Base-by-base conservation (phyloP, 352 stramenopile species). In the Chrysophaeum taylorii region DNA sequence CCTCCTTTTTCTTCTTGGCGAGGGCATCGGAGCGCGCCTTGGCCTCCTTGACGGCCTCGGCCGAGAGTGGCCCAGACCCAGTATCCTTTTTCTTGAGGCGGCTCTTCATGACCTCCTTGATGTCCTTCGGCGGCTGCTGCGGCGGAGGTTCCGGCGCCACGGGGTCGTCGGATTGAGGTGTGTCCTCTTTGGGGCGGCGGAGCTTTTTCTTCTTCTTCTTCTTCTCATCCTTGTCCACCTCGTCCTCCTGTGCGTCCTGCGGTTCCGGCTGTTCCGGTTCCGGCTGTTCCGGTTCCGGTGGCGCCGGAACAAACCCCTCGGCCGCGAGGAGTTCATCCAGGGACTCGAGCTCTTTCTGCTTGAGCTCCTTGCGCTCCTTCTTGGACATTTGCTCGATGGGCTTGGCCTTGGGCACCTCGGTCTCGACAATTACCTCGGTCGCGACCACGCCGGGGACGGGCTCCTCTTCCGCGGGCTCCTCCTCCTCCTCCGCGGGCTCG, bases 1-100 rank as follows among this genome's bases (percentile, higher is more conserved):
- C 50, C 4, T 33, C 50, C 50, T 62, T 62, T n/a, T 62, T 62
- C 25, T 62, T 62, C 50, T 62, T 62, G 15, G 50, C 50, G 50
- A 62, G 1, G 50, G 50, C 50, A 9, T 62, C 50, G 25, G 50
- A 35, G 15, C 50, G 50, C 7, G 50, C 50, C 50, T 62, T 62
- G 50, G 50, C 50, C 50, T 62, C 50, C 5, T 4, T 21, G 7
- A 38, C 7, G 50, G 50, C 50, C 50, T 35, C 50, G n/a, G 50
- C 50, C 50, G 23, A 25, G 15, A 62, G 50, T 2, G n/a, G n/a
- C n/a, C n/a, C n/a, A n/a, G n/a, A n/a, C n/a, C n/a, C n/a, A n/a
- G n/a, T 33, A 2, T 9, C 50, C 7, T 7, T 7, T 25, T 2
- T 31, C 50, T 62, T 62, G 12, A 54, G 18, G 45, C 5, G 7